Base-by-base conservation (phyloP, 2,329 filamentous ascomycete genomes). In the Xylaria arbuscula region DNA sequence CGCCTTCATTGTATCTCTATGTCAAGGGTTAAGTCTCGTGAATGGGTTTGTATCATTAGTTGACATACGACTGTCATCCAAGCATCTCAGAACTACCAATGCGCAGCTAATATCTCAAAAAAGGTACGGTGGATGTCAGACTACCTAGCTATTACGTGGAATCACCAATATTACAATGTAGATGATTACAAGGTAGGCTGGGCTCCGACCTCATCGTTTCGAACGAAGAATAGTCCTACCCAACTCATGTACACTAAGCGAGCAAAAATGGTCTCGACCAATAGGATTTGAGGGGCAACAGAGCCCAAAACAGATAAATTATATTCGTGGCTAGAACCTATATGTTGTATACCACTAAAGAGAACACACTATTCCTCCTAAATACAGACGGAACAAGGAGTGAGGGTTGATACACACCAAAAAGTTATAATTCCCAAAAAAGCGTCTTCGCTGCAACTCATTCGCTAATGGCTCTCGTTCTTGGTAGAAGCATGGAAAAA, bases 361-460 rank as follows among this genome's bases (percentile, higher is more conserved):
- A 53, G 22, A 61, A 51, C 36, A 51, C 36, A 48, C 32, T 50
- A 38, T 11, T 69, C 38, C 59, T 69, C 59, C 54, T 19, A 56
- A 40, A 22, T 34, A 32, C 28, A 55, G 58, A 54, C 28, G 56
- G 69, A 68, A 68, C 24, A 67, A 65, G 69, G 59, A 66, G 68
- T 69, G 71, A 73, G 65, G 68, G 70, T 65, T 67, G 66, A 75
- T 76, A 76, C 75, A 76, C 75, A 76, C 75, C 75, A 67, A 55
- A 65, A 51, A 28, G 36, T 69, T 66, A 64, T 69, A 57, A 68
- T 68, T 66, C 47, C 28, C 53, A 24, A 54, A 54, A 62, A 64
- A 55, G 57, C 56, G 42, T 58, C 42, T 62, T 54, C 40, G 57
- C 38, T 57, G 34, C 19, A 47, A 45, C 50, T 40, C 45, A 40